These are phyloP conservation scores for Umbelopsis ramanniana DNA, from an alignment of 192 early-diverging fungal species.

Conservation along the genomic window DNA sequence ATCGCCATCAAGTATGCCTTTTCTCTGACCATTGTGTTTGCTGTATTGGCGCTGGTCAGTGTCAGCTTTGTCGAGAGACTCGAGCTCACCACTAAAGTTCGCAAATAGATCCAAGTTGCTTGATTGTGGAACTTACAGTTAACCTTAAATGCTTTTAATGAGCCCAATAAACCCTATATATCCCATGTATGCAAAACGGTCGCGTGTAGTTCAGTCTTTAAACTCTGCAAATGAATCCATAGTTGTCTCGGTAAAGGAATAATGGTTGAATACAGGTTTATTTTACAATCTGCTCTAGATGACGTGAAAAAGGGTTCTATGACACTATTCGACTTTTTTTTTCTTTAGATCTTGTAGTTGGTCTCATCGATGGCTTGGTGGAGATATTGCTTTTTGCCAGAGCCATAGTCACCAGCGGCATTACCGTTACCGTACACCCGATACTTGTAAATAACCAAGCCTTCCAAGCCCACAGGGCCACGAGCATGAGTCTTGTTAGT, in stretches of 20 bases:
- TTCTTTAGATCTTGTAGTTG: slow-evolving; percentile 21
- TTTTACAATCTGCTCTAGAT: slow-evolving; percentile 18
- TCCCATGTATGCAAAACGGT: no score
- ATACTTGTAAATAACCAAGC: slow-evolving; percentile 99
- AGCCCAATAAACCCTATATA: no score
- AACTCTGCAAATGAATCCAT: no score
- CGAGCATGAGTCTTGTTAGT: slow-evolving; percentile 99
- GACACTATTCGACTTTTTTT: neutral
- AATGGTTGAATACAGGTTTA: neutral
- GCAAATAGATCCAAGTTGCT: slow-evolving; percentile 8
- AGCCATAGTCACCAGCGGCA: slow-evolving; percentile 78
- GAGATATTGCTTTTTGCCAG: slow-evolving; percentile 72
- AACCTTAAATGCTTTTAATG: no score
- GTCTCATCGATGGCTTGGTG: slow-evolving; percentile 68
- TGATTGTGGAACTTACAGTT: no score
- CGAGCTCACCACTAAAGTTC: slow-evolving; percentile 26
- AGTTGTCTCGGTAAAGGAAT: no score
- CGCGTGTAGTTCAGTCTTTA: no score
- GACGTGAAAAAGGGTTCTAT: neutral
- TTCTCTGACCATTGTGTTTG: slow-evolving; percentile 15
- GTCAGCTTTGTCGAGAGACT: slow-evolving; percentile 27
- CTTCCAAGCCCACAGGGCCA: slow-evolving; percentile 97
- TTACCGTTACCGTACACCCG: slow-evolving; percentile 90
- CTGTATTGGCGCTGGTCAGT: slow-evolving; percentile 20
- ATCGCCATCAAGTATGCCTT: slow-evolving; percentile 23